phyloP scores from a whole-genome alignment of 192 early-diverging fungal genomes.

The Rhizophagus clarus region DNA sequence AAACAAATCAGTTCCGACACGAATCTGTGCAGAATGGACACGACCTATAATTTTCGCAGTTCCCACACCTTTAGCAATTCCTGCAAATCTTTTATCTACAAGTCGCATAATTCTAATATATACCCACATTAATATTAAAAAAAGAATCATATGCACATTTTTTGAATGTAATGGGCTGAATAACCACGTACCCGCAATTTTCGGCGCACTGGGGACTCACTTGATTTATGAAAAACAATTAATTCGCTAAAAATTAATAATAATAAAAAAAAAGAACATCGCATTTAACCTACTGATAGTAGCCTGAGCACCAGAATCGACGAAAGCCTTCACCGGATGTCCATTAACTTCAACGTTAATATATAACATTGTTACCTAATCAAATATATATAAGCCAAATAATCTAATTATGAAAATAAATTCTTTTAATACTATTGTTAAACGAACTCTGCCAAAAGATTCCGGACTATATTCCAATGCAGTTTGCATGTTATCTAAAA shows the following conservation, averaged over 20 bases:
- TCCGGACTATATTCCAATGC: constrained; percentile 96
- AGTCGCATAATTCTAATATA: constrained; percentile 87
- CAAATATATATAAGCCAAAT: background rate
- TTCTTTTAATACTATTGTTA: background rate
- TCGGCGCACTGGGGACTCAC: constrained; percentile 30
- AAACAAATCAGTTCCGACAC: constrained; percentile 71
- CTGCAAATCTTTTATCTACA: constrained; percentile 84
- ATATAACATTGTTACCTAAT: constrained; percentile 87
- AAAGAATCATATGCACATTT: background rate
- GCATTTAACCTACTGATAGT: constrained; percentile 73
- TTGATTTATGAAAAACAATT: background rate
- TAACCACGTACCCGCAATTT: constrained; percentile 22
- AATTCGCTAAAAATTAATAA: background rate
- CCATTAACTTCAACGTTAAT: constrained; percentile 89
- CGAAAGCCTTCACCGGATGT: constrained; percentile 87
- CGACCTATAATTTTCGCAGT: constrained; percentile 97
- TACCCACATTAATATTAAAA: background rate
- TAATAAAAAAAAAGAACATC: background rate
- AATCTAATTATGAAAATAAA: background rate
- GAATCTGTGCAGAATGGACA: constrained; percentile 87
- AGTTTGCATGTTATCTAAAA: constrained; percentile 77
- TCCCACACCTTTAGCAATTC: constrained; percentile 92
- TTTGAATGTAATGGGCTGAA: background rate
- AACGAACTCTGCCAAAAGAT: constrained; percentile 78
- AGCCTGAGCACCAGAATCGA: constrained; percentile 95